These are phyloP conservation scores for Fagopyrum esculentum DNA, from an alignment of 148 eudicot species.

Conservation along the genomic window DNA sequence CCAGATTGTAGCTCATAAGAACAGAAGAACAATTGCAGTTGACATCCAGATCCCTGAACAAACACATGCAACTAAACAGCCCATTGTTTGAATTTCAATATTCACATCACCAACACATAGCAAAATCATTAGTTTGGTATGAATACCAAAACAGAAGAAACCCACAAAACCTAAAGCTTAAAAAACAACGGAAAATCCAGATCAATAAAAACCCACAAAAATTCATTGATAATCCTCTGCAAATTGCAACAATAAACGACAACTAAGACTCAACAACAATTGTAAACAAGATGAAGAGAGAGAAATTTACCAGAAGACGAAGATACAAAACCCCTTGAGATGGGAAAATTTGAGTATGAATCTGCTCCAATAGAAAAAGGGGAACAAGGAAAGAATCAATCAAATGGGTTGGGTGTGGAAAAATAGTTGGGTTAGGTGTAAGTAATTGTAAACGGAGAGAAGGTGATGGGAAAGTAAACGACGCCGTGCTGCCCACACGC, in stretches of 20 bases:
- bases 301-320: not conserved
- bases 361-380: not conserved
- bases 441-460: conserved; percentile 4
- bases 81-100: not conserved
- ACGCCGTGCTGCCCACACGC: conserved; percentile 52
- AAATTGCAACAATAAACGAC: conserved; percentile 4
- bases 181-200: not conserved
- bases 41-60: conserved; percentile 1
- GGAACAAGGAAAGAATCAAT: conserved; percentile 8
- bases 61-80: not conserved
- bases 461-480: conserved; percentile 18
- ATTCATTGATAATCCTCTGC: not conserved
- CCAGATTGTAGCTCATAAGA: not conserved
- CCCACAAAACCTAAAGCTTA: not conserved
- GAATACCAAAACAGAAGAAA: not conserved
- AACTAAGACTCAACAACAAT: not conserved
- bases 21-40: not conserved
- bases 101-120: not conserved
- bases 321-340: conserved; percentile 16
- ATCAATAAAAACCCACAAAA: not conserved
- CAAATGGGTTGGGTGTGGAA: conserved; percentile 13
- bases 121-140: not conserved
- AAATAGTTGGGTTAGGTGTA: conserved; percentile 24
- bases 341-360: not conserved
- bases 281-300: not conserved